phyloP scores from a whole-genome alignment of 2,329 filamentous ascomycete species.

The Colletotrichum navitas region DNA sequence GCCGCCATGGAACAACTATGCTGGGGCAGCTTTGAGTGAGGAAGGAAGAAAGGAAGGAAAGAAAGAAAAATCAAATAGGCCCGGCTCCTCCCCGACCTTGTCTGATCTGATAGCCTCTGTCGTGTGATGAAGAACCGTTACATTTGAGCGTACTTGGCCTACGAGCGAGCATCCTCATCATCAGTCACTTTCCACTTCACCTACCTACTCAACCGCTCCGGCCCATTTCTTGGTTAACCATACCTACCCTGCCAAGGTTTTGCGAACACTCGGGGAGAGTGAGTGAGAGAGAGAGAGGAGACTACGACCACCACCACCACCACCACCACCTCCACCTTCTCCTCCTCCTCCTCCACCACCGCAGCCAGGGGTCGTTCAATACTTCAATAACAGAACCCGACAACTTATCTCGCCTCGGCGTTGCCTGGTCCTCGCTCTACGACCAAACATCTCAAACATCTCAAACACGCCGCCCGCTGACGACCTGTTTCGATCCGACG shows the following conservation, averaged over 20 bases:
- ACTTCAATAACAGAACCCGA: slow-evolving; percentile 6
- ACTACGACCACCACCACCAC: background rate
- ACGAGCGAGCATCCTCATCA: slow-evolving; percentile 29
- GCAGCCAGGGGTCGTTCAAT: background rate
- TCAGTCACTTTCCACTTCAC: slow-evolving; percentile 21
- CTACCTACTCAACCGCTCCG: slow-evolving; percentile 24
- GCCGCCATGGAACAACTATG: slow-evolving; percentile 40
- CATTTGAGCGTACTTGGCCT: slow-evolving; percentile 26
- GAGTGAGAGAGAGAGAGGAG: background rate
- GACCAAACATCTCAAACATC: background rate
- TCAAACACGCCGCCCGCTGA: background rate
- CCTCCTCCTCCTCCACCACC: too few relatives aligned
- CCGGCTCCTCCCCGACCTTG: slow-evolving; percentile 39
- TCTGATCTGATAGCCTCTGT: slow-evolving; percentile 24
- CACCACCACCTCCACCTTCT: background rate
- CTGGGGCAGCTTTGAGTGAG: slow-evolving; percentile 29
- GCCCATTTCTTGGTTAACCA: slow-evolving; percentile 9
- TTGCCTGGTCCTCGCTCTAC: background rate
- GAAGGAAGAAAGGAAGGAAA: background rate
- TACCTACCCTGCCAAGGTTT: slow-evolving; percentile 17
- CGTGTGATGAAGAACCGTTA: slow-evolving; percentile 37
- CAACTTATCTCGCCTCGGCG: slow-evolving; percentile 1
- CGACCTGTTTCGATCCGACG: background rate
- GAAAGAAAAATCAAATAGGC: slow-evolving; percentile 41
- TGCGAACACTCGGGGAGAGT: slow-evolving; percentile 9